These are phyloP conservation scores for Acrocalymma vagum DNA, from an alignment of 2,329 filamentous ascomycete genomes.

Conservation along the genomic window DNA sequence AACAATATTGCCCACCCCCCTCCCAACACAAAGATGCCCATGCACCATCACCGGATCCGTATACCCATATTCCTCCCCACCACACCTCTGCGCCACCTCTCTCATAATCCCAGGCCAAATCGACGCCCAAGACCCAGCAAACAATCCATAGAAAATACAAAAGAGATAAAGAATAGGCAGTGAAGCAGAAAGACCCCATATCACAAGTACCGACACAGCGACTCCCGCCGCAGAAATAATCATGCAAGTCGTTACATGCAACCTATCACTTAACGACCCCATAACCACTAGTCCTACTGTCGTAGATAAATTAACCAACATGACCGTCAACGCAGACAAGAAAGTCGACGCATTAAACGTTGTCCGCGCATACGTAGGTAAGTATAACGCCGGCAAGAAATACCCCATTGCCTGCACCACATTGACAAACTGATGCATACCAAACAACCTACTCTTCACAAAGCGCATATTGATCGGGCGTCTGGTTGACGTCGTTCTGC, in stretches of 20 bases:
- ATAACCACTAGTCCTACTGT: slow-evolving; percentile 39
- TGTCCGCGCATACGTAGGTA: slow-evolving; percentile 39
- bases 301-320: slow-evolving; percentile 38
- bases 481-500: too few relatives aligned
- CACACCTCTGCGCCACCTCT: slow-evolving; percentile 39
- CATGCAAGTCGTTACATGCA: slow-evolving; percentile 43
- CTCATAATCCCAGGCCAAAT: slow-evolving; percentile 51
- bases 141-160: slow-evolving; percentile 47
- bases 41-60: slow-evolving; percentile 54
- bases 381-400: slow-evolving; percentile 46
- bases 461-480: slow-evolving; percentile 35
- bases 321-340: slow-evolving; percentile 34
- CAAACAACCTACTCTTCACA: slow-evolving; percentile 29
- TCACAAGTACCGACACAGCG: not conserved
- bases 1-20: slow-evolving; percentile 56
- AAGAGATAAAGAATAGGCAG: slow-evolving; percentile 46
- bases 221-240: slow-evolving; percentile 39
- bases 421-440: slow-evolving; percentile 27
- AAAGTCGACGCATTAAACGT: slow-evolving; percentile 31
- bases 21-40: slow-evolving; percentile 51
- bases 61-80: slow-evolving; percentile 18
- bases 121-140: slow-evolving; percentile 40
- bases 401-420: slow-evolving; percentile 44
- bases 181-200: slow-evolving; percentile 51
- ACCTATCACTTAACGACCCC: slow-evolving; percentile 38